These are phyloP conservation scores for Cnidoscolus chayamansa DNA, from an alignment of 441 rosid species.

Conservation along the genomic window DNA sequence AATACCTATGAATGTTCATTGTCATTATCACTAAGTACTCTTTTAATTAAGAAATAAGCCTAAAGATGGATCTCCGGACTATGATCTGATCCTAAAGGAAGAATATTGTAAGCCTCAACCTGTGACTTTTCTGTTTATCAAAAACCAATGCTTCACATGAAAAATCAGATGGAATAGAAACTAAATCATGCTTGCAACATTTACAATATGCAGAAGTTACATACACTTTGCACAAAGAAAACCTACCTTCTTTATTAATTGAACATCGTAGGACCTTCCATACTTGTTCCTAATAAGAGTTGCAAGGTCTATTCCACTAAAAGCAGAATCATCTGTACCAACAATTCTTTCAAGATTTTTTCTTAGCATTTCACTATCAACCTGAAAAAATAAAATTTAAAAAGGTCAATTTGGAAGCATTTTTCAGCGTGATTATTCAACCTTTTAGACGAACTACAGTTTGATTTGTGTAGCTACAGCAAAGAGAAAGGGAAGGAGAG, in stretches of 20 bases:
- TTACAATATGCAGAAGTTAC: neutral
- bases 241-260: slow-evolving; percentile 80
- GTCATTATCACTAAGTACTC: neutral
- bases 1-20: neutral
- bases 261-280: slow-evolving; percentile 94
- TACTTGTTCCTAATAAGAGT: slow-evolving; percentile 88
- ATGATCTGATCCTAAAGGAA: neutral
- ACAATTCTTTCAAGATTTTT: slow-evolving; percentile 87
- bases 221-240: neutral
- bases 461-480: too few relatives aligned
- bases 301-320: slow-evolving; percentile 87
- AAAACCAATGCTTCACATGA: neutral
- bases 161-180: neutral
- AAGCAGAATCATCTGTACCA: slow-evolving; percentile 81
- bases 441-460: neutral
- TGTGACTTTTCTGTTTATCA: neutral
- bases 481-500: too few relatives aligned
- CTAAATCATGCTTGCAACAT: neutral
- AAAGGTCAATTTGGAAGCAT: neutral
- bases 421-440: neutral
- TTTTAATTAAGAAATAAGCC: neutral
- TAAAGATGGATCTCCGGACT: neutral
- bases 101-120: too few relatives aligned
- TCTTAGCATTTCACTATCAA: slow-evolving; percentile 48
- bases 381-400: slow-evolving; percentile 32